phyloP scores from a whole-genome alignment of 2,329 filamentous ascomycete species.

The Cercospora citrullina region DNA sequence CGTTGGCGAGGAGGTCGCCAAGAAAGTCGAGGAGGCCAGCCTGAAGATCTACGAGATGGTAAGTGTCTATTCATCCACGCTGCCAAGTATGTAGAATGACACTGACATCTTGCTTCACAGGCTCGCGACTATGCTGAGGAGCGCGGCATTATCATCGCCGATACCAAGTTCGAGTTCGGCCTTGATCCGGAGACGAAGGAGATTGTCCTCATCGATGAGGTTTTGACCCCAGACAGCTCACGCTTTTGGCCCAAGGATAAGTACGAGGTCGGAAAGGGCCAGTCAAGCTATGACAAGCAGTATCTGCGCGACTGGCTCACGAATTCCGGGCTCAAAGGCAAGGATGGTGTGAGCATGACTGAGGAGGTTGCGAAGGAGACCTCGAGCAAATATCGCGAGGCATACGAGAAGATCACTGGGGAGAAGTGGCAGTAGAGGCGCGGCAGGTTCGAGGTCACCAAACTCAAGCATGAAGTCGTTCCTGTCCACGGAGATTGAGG shows the following conservation, averaged over 20 bases:
- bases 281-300: slow-evolving; percentile 82
- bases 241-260: slow-evolving; percentile 80
- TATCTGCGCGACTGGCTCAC: slow-evolving; percentile 78
- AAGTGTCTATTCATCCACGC: slow-evolving; percentile 27
- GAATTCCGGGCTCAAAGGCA: slow-evolving; percentile 69
- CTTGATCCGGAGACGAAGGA: slow-evolving; percentile 61
- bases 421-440: slow-evolving; percentile 20
- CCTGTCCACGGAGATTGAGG: neutral
- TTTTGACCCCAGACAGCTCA: slow-evolving; percentile 72
- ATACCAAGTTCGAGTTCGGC: slow-evolving; percentile 77
- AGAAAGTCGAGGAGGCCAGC: slow-evolving; percentile 64
- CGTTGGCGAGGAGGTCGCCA: slow-evolving; percentile 65
- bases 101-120: slow-evolving; percentile 21
- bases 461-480: neutral
- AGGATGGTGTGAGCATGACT: slow-evolving; percentile 70
- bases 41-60: slow-evolving; percentile 63
- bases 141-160: slow-evolving; percentile 73
- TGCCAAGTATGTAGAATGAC: too few relatives aligned
- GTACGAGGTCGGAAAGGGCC: slow-evolving; percentile 71
- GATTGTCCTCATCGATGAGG: slow-evolving; percentile 78
- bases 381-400: slow-evolving; percentile 71
- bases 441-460: neutral
- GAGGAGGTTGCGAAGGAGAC: slow-evolving; percentile 70
- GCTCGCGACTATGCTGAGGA: slow-evolving; percentile 64
- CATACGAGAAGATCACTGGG: slow-evolving; percentile 62